These are phyloP conservation scores for Caryopteris hybrid DNA, from an alignment of 305 asterid species.

Conservation along the genomic window DNA sequence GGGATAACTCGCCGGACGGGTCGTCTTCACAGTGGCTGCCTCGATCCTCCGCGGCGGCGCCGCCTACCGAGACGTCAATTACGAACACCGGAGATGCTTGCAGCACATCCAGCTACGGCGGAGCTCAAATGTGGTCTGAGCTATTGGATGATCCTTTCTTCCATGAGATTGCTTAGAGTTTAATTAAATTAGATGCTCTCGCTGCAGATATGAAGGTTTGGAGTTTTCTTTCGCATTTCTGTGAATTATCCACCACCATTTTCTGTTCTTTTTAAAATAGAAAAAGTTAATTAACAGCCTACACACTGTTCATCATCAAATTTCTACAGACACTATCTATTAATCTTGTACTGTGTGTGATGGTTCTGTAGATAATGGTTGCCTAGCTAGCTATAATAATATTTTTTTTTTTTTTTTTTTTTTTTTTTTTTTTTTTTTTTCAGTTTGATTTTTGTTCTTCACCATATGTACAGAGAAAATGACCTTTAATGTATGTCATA, in stretches of 20 bases:
- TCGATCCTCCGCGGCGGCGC: conserved; percentile 14
- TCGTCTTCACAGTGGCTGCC: conserved; percentile 36
- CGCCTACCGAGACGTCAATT: conserved; percentile 24
- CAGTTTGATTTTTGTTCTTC: conserved; percentile 4
- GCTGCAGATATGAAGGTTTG: conserved; percentile 19
- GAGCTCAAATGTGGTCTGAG: conserved; percentile 58
- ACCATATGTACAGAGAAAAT: conserved; percentile 12
- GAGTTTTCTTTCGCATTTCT: conserved; percentile 19
- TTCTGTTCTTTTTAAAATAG: not conserved
- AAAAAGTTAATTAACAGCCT: conserved; percentile 1
- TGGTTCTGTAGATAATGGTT: conserved; percentile 1
- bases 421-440: not conserved
- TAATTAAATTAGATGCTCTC: not conserved
- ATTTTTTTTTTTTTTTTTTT: no score
- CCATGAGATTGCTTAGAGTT: conserved; percentile 42
- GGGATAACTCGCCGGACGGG: conserved; percentile 23
- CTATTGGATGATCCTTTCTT: conserved; percentile 57
- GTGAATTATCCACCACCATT: conserved; percentile 10
- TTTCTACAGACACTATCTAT: not conserved
- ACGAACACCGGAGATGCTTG: conserved; percentile 39
- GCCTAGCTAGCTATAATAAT: not conserved
- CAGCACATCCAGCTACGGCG: conserved; percentile 59
- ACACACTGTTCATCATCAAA: conserved; percentile 14
- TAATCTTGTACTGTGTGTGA: conserved; percentile 5
- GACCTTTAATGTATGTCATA: not conserved